These are phyloP conservation scores for Fusarium neocosmosporiellum DNA, from an alignment of 2,329 filamentous ascomycete species.

Conservation along the genomic window DNA sequence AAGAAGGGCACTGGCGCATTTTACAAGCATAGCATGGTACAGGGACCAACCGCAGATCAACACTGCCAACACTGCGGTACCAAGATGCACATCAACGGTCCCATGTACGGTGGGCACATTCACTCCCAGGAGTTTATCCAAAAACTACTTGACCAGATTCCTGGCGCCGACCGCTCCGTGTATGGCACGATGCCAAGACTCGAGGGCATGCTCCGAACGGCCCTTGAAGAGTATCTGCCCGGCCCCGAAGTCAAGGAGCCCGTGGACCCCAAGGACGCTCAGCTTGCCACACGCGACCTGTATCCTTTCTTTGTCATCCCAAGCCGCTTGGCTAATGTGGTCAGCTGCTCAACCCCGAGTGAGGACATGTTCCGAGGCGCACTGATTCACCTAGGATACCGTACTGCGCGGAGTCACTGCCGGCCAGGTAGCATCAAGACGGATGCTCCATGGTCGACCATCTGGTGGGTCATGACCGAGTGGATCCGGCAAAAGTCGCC, in stretches of 20 bases:
- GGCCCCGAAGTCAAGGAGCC: conserved; percentile 51
- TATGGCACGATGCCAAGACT: conserved; percentile 87
- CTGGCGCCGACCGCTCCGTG: conserved; percentile 71
- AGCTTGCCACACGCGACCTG: conserved; percentile 74
- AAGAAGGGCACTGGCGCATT: conserved; percentile 77
- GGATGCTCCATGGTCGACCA: conserved; percentile 86
- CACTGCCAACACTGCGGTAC: conserved; percentile 85
- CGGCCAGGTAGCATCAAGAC: conserved; percentile 93
- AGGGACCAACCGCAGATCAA: conserved; percentile 74
- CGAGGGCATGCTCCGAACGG: conserved; percentile 91
- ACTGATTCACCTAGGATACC: conserved; percentile 82
- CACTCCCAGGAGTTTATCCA: conserved; percentile 88
- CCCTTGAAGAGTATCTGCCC: conserved; percentile 76
- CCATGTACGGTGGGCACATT: conserved; percentile 93
- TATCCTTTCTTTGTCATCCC: conserved; percentile 91
- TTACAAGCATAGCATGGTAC: conserved; percentile 82
- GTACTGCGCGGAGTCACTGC: conserved; percentile 86
- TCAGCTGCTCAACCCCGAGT: conserved; percentile 85
- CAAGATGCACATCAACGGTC: conserved; percentile 88
- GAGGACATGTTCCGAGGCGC: conserved; percentile 85
- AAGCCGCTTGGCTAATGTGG: conserved; percentile 76
- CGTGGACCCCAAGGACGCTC: conserved; percentile 55
- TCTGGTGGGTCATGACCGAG: conserved; percentile 95
- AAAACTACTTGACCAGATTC: conserved; percentile 78
- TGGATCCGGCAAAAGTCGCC: conserved; percentile 87